Evolutionary conservation across 2,329 filamentous ascomycete species (phyloP).

Genomic region (Purpureocillium takamizusanense): DNA sequence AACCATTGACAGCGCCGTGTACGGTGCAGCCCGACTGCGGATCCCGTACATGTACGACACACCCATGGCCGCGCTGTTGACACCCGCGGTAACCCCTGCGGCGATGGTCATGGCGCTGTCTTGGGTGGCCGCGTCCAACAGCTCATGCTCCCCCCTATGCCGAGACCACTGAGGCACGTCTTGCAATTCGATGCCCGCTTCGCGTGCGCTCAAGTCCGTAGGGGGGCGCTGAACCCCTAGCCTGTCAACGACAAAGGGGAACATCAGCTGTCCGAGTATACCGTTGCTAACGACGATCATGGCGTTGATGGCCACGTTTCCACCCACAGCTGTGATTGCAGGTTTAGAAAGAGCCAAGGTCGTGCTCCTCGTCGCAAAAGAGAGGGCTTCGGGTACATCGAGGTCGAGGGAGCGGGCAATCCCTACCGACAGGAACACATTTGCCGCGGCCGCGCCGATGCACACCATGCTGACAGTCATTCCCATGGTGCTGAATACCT

Average conservation of each 20-base stretch:
- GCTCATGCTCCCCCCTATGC: neutral
- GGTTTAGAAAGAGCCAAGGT: conserved; percentile 41
- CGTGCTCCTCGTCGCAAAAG: conserved; percentile 40
- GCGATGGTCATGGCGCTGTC: conserved; percentile 31
- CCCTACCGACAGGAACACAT: conserved; percentile 32
- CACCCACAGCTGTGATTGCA: conserved; percentile 32
- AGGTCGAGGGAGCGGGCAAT: conserved; percentile 26
- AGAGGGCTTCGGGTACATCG: conserved; percentile 21
- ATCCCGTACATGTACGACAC: conserved; percentile 48
- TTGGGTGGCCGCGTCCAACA: neutral
- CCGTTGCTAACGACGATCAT: conserved; percentile 43
- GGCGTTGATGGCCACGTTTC: conserved; percentile 37
- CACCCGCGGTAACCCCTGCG: conserved; percentile 42
- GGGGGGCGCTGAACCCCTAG: conserved; percentile 12
- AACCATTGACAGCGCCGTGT: conserved; percentile 49
- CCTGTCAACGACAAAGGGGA: conserved; percentile 23
- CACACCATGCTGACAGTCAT: conserved; percentile 28
- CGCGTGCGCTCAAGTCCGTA: neutral
- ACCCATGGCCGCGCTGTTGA: conserved; percentile 53
- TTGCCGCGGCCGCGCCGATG: conserved; percentile 26
- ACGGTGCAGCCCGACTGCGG: conserved; percentile 42
- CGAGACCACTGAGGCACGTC: neutral
- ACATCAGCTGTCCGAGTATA: conserved; percentile 32
- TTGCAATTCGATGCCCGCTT: neutral
- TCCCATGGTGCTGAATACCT: conserved; percentile 34